phyloP scores from a whole-genome alignment of 495 filamentous ascomycete species.

The Pseudevernia furfuracea region DNA sequence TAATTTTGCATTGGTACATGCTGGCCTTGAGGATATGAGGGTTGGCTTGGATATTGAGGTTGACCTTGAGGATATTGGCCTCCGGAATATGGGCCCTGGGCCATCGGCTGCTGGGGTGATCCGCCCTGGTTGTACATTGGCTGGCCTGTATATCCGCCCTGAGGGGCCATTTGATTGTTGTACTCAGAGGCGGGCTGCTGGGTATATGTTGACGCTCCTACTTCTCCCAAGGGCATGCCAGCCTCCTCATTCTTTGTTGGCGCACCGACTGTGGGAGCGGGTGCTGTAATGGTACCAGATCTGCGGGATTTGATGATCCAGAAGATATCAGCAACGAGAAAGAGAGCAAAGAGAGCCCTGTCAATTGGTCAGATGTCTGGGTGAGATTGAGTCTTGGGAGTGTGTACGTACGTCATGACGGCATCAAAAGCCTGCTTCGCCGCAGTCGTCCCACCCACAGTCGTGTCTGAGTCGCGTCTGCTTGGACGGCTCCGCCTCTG shows the following conservation, averaged over 20 bases:
- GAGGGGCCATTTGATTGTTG: background rate
- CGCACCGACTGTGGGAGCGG: background rate
- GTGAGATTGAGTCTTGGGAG: too few species aligned
- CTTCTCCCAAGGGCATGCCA: conserved; percentile 9
- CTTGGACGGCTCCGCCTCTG: background rate
- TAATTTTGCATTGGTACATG: background rate
- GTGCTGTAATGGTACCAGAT: background rate
- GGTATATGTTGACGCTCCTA: background rate
- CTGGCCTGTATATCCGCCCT: conserved; percentile 7
- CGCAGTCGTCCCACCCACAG: conserved; percentile 2
- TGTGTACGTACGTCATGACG: conserved; percentile 16
- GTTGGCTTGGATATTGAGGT: background rate
- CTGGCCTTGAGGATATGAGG: background rate
- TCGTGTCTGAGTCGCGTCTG: background rate
- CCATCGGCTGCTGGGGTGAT: background rate
- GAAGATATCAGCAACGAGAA: conserved; percentile 8
- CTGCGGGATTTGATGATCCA: conserved; percentile 16
- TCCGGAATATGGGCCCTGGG: background rate
- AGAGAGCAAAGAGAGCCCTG: conserved; percentile 16
- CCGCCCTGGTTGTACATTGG: conserved; percentile 11
- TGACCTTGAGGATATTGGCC: conserved; percentile 16
- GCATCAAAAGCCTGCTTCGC: conserved; percentile 23
- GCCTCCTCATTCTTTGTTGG: conserved; percentile 14
- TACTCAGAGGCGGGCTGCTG: background rate
- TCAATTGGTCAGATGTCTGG: background rate